These are phyloP conservation scores for Cordyceps javanica DNA, from an alignment of 2,329 filamentous ascomycete species.

Conservation along the genomic window DNA sequence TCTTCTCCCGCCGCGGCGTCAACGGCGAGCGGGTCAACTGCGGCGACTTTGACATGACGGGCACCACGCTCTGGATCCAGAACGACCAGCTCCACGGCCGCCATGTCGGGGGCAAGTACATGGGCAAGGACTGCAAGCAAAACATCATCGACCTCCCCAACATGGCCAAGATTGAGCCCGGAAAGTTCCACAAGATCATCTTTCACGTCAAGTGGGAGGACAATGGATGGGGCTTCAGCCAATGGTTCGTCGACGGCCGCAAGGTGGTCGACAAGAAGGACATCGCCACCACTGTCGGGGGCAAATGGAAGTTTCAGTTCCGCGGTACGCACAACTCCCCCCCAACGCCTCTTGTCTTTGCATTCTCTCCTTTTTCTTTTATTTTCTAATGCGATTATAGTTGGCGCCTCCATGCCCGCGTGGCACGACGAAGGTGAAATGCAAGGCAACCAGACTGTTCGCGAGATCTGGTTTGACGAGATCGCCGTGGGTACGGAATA, in stretches of 20 bases:
- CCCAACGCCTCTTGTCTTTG: neutral
- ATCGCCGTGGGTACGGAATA: constrained; percentile 36
- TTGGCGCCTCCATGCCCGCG: constrained; percentile 44
- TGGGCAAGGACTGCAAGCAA: constrained; percentile 20
- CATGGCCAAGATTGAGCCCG: constrained; percentile 33
- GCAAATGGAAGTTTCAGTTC: constrained; percentile 38
- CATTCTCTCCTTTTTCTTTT: neutral
- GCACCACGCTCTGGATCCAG: constrained; percentile 40
- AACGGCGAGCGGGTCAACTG: constrained; percentile 26
- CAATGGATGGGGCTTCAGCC: constrained; percentile 37
- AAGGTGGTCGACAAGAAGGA: constrained; percentile 35
- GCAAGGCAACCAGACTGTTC: constrained; percentile 34
- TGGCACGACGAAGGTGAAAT: constrained; percentile 39
- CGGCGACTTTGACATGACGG: constrained; percentile 41
- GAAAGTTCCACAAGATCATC: constrained; percentile 40
- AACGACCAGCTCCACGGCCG: constrained; percentile 37
- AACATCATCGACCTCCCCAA: constrained; percentile 19
- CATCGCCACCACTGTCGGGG: constrained; percentile 39
- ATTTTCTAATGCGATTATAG: neutral
- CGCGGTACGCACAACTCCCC: constrained; percentile 17
- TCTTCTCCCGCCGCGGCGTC: constrained; percentile 42
- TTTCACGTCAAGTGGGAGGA: constrained; percentile 40
- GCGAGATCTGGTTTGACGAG: constrained; percentile 46
- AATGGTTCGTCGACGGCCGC: constrained; percentile 41
- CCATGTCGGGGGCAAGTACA: constrained; percentile 23